phyloP scores from a whole-genome alignment of 108 stramenopile genomes.

The Seminavis robusta region DNA sequence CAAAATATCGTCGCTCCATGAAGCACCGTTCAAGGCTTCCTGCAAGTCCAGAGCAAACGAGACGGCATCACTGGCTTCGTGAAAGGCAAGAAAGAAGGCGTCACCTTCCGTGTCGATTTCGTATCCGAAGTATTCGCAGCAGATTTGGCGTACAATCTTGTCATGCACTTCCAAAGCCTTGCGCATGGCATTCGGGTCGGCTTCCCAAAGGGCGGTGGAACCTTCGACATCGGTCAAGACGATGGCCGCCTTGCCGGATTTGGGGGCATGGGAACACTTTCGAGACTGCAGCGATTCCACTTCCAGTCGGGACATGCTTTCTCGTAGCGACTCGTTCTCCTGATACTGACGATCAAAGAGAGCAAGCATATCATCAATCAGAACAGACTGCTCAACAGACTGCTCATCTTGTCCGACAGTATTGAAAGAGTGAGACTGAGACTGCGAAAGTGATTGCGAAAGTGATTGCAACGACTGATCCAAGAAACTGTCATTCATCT shows the following conservation, averaged over 20 bases:
- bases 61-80: slow-evolving; percentile 14
- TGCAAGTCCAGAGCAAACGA: slow-evolving; percentile 22
- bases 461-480: no score
- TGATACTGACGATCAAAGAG: no score
- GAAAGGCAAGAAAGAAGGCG: slow-evolving; percentile 17
- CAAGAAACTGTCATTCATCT: no score
- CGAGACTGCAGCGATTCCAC: no score
- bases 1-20: no score
- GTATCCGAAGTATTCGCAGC: slow-evolving; percentile 9
- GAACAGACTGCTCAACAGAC: no score
- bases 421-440: no score
- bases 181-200: slow-evolving; percentile 7
- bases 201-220: slow-evolving; percentile 16
- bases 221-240: slow-evolving; percentile 22
- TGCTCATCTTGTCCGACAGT: no score
- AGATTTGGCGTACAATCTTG: slow-evolving; percentile 14
- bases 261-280: slow-evolving; percentile 18
- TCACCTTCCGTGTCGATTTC: slow-evolving; percentile 28
- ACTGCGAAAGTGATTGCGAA: no score
- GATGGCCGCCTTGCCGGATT: slow-evolving; percentile 6
- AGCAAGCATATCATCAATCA: no score
- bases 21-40: background rate
- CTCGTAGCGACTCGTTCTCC: no score
- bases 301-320: no score
- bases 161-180: slow-evolving; percentile 24